These are phyloP conservation scores for Bryoglossum gracile DNA, from an alignment of 495 filamentous ascomycete genomes.

Conservation along the genomic window DNA sequence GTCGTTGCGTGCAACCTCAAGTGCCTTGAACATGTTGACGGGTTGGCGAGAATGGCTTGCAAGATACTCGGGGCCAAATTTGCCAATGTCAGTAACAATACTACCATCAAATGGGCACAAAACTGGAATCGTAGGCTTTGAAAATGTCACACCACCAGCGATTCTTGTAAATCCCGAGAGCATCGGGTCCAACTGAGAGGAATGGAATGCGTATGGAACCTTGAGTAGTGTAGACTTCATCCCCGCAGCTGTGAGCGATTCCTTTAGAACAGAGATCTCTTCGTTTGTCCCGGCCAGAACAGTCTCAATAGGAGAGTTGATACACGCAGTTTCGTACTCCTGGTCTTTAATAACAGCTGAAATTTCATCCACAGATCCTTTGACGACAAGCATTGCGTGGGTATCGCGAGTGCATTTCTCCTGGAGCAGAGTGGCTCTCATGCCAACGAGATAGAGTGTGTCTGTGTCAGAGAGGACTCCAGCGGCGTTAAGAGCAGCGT, in stretches of 20 bases:
- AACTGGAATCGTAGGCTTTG: conserved; percentile 53
- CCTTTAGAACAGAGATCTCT: conserved; percentile 50
- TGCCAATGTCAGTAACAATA: conserved; percentile 45
- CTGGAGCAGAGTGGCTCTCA: conserved; percentile 64
- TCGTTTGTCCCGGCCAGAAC: conserved; percentile 47
- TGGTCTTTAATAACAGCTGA: conserved; percentile 28
- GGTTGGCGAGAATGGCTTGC: conserved; percentile 56
- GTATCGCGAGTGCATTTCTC: conserved; percentile 63
- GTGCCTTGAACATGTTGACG: conserved; percentile 63
- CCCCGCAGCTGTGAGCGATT: conserved; percentile 48
- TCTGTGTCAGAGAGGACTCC: conserved; percentile 74
- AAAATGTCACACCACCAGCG: conserved; percentile 49
- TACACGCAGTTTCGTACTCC: conserved; percentile 45
- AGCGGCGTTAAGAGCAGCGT: conserved; percentile 74
- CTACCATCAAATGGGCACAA: conserved; percentile 61
- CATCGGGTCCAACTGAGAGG: conserved; percentile 69
- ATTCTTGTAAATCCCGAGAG: conserved; percentile 53
- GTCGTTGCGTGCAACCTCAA: conserved; percentile 44
- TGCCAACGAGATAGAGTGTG: conserved; percentile 72
- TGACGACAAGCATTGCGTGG: conserved; percentile 60
- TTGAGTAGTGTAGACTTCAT: conserved; percentile 59
- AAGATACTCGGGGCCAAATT: conserved; percentile 55
- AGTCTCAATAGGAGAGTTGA: conserved; percentile 52
- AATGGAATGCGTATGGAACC: conserved; percentile 78
- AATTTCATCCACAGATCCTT: conserved; percentile 34